These are phyloP conservation scores for Euphorbia corollata DNA, from an alignment of 441 rosid genomes.

Conservation along the genomic window DNA sequence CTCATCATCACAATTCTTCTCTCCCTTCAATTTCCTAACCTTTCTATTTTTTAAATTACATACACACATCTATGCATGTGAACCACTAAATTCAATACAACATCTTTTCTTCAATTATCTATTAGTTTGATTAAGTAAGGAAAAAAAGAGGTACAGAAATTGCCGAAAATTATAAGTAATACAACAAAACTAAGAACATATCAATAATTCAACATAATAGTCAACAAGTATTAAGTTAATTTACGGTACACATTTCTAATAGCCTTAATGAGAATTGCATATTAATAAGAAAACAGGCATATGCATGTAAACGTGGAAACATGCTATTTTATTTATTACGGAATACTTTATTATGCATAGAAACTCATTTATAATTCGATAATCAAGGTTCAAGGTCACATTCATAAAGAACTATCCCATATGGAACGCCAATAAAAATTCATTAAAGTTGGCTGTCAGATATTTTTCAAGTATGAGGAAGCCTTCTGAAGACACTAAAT, in stretches of 20 bases:
- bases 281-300: background rate
- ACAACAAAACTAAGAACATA: background rate
- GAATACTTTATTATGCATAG: background rate
- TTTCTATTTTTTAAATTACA: background rate
- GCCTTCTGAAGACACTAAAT: background rate
- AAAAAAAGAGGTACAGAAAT: background rate
- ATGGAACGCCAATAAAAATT: background rate
- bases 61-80: background rate
- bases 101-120: background rate
- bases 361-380: background rate
- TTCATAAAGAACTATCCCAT: background rate
- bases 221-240: background rate
- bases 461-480: background rate
- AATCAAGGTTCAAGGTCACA: background rate
- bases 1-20: background rate
- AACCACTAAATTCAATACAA: background rate
- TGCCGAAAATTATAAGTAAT: background rate
- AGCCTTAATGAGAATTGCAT: background rate
- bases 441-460: background rate
- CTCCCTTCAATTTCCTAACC: background rate
- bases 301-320: too few relatives aligned
- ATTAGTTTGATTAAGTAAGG: background rate
- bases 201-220: background rate
- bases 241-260: background rate
- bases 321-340: too few relatives aligned